Evolutionary conservation across 257 asterid species (phyloP).

Genomic region (Handroanthus guayacan): DNA sequence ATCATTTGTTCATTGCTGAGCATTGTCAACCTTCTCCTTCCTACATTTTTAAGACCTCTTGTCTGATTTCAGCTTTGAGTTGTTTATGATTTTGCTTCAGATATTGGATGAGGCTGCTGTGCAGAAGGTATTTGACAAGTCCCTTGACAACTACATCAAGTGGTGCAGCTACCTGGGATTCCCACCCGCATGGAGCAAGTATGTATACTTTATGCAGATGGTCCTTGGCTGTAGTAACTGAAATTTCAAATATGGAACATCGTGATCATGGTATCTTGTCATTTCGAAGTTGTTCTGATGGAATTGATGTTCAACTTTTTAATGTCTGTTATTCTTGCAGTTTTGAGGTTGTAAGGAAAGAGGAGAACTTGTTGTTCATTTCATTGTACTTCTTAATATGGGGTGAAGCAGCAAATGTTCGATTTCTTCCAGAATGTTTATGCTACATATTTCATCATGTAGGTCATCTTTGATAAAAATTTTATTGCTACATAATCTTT

Average conservation of each 20-base stretch:
- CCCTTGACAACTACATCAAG: conserved; percentile 94
- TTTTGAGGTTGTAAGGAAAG: conserved; percentile 84
- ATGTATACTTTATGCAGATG: conserved; percentile 40
- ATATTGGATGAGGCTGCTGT: conserved; percentile 97
- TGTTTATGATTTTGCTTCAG: conserved; percentile 53
- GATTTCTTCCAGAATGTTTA: conserved; percentile 98
- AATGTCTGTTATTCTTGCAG: conserved; percentile 52
- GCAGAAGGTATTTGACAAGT: conserved; percentile 82
- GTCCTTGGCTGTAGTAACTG: conserved; percentile 22
- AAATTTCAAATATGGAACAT: conserved; percentile 22
- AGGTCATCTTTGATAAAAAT: conserved; percentile 37
- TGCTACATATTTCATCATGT: conserved; percentile 99
- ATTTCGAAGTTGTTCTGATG: conserved; percentile 27
- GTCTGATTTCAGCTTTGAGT: conserved; percentile 27
- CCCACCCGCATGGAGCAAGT: conserved; percentile 97
- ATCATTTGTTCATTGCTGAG: conserved; percentile 25
- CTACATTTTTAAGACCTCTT: conserved; percentile 26
- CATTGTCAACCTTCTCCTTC: background rate
- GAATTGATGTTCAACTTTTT: conserved; percentile 14
- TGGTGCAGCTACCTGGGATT: conserved; percentile 88
- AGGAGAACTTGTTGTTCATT: conserved; percentile 83
- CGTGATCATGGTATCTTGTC: conserved; percentile 23
- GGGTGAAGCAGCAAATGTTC: conserved; percentile 98
- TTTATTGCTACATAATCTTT: too few species aligned
- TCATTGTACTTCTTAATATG: conserved; percentile 89